A percentile compares a stretch with the other conserved stretches of the same genome.
phyloP scores from a whole-genome alignment of 768 basidiomycete genomes.

The Boletales sp. region DNA sequence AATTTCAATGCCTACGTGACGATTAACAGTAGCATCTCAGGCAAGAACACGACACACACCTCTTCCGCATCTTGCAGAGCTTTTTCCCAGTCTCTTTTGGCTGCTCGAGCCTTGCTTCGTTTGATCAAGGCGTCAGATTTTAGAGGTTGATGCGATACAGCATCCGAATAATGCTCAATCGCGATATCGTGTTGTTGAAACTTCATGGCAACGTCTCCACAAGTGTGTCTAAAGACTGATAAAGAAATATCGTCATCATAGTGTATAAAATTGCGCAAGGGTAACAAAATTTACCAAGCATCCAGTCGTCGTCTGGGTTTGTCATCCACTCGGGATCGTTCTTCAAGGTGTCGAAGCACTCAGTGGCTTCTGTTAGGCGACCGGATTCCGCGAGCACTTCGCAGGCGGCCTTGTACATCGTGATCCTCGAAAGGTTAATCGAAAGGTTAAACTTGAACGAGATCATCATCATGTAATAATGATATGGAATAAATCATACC shows the following conservation, averaged over 20 bases:
- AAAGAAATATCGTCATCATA: neutral
- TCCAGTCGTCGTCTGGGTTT: neutral
- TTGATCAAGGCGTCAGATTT: neutral
- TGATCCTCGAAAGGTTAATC: neutral
- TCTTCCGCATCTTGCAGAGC: conserved; percentile 7
- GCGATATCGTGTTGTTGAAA: conserved; percentile 4
- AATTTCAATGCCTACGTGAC: neutral
- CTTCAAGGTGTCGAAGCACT: neutral
- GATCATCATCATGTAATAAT: neutral
- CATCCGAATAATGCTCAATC: conserved; percentile 4
- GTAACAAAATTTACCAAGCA: neutral
- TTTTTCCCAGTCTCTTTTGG: conserved; percentile 2
- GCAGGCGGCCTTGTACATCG: neutral
- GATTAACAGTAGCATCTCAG: neutral
- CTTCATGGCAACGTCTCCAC: conserved; percentile 6
- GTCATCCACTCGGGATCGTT: neutral
- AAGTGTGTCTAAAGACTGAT: conserved; percentile 1
- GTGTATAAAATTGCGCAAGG: neutral
- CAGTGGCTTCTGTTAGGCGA: neutral
- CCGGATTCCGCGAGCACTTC: conserved; percentile 1
- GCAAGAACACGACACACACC: neutral
- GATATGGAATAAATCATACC: neutral
- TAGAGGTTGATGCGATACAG: neutral
- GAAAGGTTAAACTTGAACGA: neutral
- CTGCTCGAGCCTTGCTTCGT: conserved; percentile 6